Percentiles rank a stretch among this genome's conserved stretches.
These are phyloP conservation scores for Rutstroemia sp. DNA, from an alignment of 2,329 filamentous ascomycete species.

Conservation along the genomic window DNA sequence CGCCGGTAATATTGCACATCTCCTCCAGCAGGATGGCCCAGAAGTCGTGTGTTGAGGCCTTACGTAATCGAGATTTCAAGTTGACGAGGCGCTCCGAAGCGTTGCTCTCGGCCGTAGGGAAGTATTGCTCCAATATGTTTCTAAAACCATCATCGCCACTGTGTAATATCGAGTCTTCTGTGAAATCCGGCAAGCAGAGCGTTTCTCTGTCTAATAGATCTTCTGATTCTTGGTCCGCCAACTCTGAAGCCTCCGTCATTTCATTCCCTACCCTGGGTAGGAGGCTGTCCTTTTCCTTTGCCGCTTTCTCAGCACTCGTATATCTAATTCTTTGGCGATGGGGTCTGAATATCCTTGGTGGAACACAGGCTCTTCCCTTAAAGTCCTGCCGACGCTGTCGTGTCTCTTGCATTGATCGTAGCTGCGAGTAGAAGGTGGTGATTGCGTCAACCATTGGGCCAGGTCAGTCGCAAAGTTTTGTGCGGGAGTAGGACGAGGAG, in stretches of 20 bases:
- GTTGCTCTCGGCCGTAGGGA: slow-evolving; percentile 46
- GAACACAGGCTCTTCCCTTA: slow-evolving; percentile 15
- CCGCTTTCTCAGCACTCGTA: slow-evolving; percentile 9
- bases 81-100: slow-evolving; percentile 52
- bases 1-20: slow-evolving; percentile 52
- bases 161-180: slow-evolving; percentile 21
- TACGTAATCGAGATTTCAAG: slow-evolving; percentile 49
- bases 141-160: slow-evolving; percentile 25
- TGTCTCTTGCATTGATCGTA: slow-evolving; percentile 21
- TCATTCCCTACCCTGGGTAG: slow-evolving; percentile 11
- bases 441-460: slow-evolving; percentile 4
- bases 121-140: slow-evolving; percentile 28
- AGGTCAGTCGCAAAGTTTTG: slow-evolving; percentile 9
- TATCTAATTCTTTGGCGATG: slow-evolving; percentile 20
- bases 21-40: slow-evolving; percentile 58
- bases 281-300: slow-evolving; percentile 10
- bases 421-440: background rate
- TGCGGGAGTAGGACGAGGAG: background rate
- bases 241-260: slow-evolving; percentile 10
- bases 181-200: slow-evolving; percentile 25
- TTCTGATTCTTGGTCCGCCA: slow-evolving; percentile 12
- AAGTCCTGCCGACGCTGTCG: slow-evolving; percentile 9
- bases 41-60: slow-evolving; percentile 49
- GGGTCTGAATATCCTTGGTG: slow-evolving; percentile 23
- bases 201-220: slow-evolving; percentile 22